phyloP scores from a whole-genome alignment of 169 alveolate genomes.

The Eimeria sp. region DNA sequence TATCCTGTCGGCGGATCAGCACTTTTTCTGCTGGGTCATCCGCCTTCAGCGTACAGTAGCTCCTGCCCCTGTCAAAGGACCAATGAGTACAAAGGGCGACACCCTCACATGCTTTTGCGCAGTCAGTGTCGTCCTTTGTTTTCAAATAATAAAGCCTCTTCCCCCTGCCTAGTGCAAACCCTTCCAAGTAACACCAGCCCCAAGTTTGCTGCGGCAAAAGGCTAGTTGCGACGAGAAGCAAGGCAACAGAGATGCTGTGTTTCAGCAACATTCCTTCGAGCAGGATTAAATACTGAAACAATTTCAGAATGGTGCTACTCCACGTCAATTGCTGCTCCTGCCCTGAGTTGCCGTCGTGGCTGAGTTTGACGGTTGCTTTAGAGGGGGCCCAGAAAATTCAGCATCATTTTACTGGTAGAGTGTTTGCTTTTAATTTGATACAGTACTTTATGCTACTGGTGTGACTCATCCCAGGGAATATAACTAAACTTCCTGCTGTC shows the following conservation, averaged over 20 bases:
- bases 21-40: not conserved
- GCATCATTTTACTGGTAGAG: not conserved
- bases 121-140: not conserved
- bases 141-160: conserved; percentile 28
- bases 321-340: not conserved
- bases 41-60: conserved; percentile 1
- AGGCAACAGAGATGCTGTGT: not conserved
- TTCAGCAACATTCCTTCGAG: not conserved
- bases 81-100: conserved; percentile 39
- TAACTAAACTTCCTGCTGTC: not conserved
- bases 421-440: not conserved
- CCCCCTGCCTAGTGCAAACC: conserved; percentile 57
- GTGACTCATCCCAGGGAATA: not conserved
- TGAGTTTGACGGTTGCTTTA: not conserved
- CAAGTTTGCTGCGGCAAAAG: not conserved
- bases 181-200: conserved; percentile 48
- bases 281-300: not conserved
- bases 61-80: conserved; percentile 55
- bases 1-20: conserved; percentile 57
- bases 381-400: not conserved
- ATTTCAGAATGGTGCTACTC: too few relatives aligned
- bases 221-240: not conserved
- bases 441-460: not conserved
- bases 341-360: not conserved
- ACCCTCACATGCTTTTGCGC: conserved; percentile 19